Evolutionary conservation across 139 green algal genomes (phyloP).

Genomic region (Volvox africanus): DNA sequence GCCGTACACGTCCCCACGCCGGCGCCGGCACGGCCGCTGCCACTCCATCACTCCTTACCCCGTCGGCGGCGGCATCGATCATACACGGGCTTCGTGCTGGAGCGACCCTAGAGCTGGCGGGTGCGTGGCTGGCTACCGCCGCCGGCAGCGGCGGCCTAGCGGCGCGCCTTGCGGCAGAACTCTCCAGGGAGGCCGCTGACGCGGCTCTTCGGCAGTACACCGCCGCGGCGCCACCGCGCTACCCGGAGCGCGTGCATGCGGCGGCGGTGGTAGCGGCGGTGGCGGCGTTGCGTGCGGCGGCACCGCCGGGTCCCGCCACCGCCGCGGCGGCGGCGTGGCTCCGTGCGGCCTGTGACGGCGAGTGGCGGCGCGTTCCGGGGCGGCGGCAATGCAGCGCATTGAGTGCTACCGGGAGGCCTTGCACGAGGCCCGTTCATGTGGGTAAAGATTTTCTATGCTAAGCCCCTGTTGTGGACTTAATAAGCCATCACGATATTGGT

Average conservation of each 20-base stretch:
- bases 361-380: background rate
- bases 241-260: conserved; percentile 16
- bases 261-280: conserved; percentile 12
- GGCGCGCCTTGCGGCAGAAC: background rate
- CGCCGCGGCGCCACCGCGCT: background rate
- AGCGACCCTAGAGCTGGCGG: background rate
- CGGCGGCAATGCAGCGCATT: conserved; percentile 35
- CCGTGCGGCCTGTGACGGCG: background rate
- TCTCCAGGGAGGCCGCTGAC: background rate
- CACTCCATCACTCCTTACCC: background rate
- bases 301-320: conserved; percentile 29
- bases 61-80: background rate
- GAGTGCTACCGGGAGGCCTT: conserved; percentile 12
- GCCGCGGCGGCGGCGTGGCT: conserved; percentile 20
- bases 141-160: conserved; percentile 19
- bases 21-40: too few relatives aligned
- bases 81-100: background rate
- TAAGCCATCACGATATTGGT: too few relatives aligned
- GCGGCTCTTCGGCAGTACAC: background rate
- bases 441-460: too few relatives aligned
- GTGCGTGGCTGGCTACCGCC: background rate
- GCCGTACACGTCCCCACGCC: background rate
- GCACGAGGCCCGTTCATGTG: background rate
- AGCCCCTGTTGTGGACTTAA: too few relatives aligned
- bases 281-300: conserved; percentile 20